A percentile compares a stretch with the other conserved stretches of the same genome.
These are phyloP conservation scores for Hymenoscyphus linearis DNA, from an alignment of 2,329 filamentous ascomycete genomes.

Conservation along the genomic window DNA sequence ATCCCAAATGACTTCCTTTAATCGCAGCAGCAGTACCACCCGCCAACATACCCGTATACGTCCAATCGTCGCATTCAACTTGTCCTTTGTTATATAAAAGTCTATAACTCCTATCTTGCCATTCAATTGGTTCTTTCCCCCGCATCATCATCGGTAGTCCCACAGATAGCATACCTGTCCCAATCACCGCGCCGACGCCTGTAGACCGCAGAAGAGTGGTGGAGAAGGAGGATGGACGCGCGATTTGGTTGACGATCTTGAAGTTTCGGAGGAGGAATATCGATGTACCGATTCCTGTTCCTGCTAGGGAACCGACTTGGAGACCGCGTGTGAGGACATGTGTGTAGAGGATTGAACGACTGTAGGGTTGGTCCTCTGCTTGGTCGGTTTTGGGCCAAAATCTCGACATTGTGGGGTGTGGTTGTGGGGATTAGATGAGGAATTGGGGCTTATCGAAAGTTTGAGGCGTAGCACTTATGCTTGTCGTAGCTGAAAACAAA, in stretches of 20 bases:
- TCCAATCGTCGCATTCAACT: conserved; percentile 52
- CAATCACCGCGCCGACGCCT: conserved; percentile 42
- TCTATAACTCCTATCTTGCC: conserved; percentile 59
- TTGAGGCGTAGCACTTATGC: not conserved
- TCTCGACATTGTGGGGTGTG: conserved; percentile 44
- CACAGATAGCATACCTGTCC: conserved; percentile 39
- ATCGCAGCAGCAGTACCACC: conserved; percentile 32
- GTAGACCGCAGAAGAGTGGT: conserved; percentile 40
- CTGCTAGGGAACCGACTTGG: conserved; percentile 47
- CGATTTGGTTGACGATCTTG: conserved; percentile 2
- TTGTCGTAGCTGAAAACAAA: not conserved
- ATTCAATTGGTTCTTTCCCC: conserved; percentile 54
- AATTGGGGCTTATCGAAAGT: not conserved
- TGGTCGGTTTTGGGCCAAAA: conserved; percentile 47
- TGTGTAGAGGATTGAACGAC: conserved; percentile 49
- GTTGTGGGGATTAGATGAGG: not conserved
- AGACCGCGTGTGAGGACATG: conserved; percentile 55
- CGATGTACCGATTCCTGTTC: conserved; percentile 36
- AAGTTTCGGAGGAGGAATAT: conserved; percentile 25
- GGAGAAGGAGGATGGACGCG: conserved; percentile 24
- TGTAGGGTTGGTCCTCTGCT: conserved; percentile 57
- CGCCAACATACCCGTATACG: conserved; percentile 39
- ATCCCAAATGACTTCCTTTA: conserved; percentile 17
- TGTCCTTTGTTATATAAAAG: conserved; percentile 54
- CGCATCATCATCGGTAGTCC: conserved; percentile 47